Evolutionary conservation across 768 basidiomycete species (phyloP), one percentile per base, ranked within the genome.

Genomic region (Termitomyces sp.): DNA sequence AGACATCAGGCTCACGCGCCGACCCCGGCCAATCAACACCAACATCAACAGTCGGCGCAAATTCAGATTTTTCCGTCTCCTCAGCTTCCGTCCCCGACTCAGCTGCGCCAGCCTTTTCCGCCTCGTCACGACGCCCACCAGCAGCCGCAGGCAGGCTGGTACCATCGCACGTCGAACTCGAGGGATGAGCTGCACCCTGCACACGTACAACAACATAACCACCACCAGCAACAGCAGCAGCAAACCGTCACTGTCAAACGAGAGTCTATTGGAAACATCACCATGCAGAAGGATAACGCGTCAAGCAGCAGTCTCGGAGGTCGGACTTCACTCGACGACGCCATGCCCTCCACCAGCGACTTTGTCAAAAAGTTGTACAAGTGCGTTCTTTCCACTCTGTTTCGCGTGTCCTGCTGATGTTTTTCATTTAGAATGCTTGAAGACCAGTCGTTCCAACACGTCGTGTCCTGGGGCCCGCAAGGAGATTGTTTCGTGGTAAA

Each of bases 341-440:
- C 79, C 56, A 88, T 92, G 89, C 87, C 91, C 1, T 83, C 88
- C n/a, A 90, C 94, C 32, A 87, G 85, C 64, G 93, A 95, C 73
- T 96, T 96, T 69, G 93, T 95, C 62, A 95, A 95, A 77, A 95
- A 95, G 69, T 75, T 96, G 9, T 95, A 89, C 88, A 91, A 89
- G 93, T 94, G 43, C 59, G 82, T 70, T 31, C 35, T 54, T 21
- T 23, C n/a, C 25, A 2, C 50, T 49, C n/a, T 42, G 25, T 44
- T 32, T 54, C 34, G 50, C 7, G 35, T 8, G n/a, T 41, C 4
- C 38, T 12, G 34, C 23, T 50, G 37, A 17, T 34, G 14, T n/a
- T n/a, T n/a, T n/a, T n/a, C n/a, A 40, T 17, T 11, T 64, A 95
- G 93, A 69, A 95, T 95, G 92, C 85, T 95, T 41, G 90, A 93